phyloP scores from a whole-genome alignment of 116 monocot species.

The Phalaenopsis hybrid region DNA sequence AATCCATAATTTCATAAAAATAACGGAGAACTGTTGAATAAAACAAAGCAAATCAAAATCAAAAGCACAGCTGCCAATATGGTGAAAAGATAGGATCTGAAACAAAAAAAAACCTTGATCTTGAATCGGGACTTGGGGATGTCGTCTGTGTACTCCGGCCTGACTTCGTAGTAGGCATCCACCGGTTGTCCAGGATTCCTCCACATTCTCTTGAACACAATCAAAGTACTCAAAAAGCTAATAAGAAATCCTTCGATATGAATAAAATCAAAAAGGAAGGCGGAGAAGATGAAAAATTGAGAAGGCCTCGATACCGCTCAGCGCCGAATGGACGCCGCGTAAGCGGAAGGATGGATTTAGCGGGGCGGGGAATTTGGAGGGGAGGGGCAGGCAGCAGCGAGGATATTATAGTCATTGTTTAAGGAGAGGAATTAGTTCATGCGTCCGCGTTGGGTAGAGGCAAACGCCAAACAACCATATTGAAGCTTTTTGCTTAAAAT shows the following conservation, averaged over 20 bases:
- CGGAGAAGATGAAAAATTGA: too few relatives aligned
- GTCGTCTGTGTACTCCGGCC: constrained; percentile 57
- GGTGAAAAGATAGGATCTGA: background rate
- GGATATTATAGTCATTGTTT: too few relatives aligned
- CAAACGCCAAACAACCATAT: too few relatives aligned
- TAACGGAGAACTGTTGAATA: background rate
- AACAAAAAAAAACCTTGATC: constrained; percentile 50
- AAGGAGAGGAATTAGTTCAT: too few relatives aligned
- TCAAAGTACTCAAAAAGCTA: background rate
- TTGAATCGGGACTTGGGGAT: constrained; percentile 72
- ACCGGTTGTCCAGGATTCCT: constrained; percentile 33
- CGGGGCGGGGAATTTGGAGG: too few relatives aligned
- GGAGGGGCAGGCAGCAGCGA: too few relatives aligned
- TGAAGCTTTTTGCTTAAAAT: too few relatives aligned
- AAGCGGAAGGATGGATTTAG: rapidly evolving
- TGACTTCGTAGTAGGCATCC: constrained; percentile 60
- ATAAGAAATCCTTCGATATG: background rate
- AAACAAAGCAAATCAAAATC: background rate
- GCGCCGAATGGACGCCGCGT: too few relatives aligned
- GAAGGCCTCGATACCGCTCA: too few relatives aligned
- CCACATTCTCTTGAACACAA: constrained; percentile 43
- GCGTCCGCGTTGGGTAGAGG: too few relatives aligned
- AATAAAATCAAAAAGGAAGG: background rate
- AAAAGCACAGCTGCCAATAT: background rate
- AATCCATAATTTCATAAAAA: background rate